Conservation (phyloP, 75 land plant species). For the Adiantum capillusveneris region DNA sequence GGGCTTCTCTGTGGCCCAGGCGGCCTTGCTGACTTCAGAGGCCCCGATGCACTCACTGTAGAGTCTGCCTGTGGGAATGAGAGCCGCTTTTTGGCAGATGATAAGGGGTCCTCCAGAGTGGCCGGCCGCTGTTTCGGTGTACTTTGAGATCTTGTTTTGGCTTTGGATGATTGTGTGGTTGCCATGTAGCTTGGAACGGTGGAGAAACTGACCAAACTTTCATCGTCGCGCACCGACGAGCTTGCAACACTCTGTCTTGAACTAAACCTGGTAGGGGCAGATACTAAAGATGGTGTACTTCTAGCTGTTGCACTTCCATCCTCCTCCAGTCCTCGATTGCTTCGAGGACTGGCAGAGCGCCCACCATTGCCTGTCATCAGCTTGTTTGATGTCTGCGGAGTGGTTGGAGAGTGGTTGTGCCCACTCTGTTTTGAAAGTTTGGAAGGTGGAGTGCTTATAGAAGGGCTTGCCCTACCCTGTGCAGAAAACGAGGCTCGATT, state of each 20-base stretch:
- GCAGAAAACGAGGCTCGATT: background rate
- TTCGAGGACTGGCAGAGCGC: constrained; percentile 50
- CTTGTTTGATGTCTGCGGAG: background rate
- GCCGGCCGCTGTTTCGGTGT: constrained; percentile 68
- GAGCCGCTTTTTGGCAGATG: constrained; percentile 41
- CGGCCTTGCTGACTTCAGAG: constrained; percentile 2
- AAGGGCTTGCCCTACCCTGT: background rate
- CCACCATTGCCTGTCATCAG: constrained; percentile 4
- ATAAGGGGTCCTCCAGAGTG: constrained; percentile 32
- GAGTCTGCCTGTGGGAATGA: constrained; percentile 15
- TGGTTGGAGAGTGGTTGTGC: background rate
- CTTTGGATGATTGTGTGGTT: constrained; percentile 61
- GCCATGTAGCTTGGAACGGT: constrained; percentile 75
- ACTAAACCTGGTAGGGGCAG: constrained; percentile 38
- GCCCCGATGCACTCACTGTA: background rate
- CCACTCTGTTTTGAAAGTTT: background rate
- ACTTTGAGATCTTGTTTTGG: constrained; percentile 67
- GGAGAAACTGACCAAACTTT: constrained; percentile 33
- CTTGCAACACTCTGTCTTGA: constrained; percentile 34
- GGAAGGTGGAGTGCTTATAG: background rate
- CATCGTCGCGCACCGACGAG: constrained; percentile 47
- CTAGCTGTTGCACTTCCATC: constrained; percentile 6
- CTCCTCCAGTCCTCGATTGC: constrained; percentile 3
- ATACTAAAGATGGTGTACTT: constrained; percentile 40
- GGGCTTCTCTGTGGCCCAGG: constrained; percentile 27